A percentile compares a stretch with the other conserved stretches of the same genome.
Evolutionary conservation across 768 basidiomycete genomes (phyloP).

Genomic region (Tylopilus intermedius): DNA sequence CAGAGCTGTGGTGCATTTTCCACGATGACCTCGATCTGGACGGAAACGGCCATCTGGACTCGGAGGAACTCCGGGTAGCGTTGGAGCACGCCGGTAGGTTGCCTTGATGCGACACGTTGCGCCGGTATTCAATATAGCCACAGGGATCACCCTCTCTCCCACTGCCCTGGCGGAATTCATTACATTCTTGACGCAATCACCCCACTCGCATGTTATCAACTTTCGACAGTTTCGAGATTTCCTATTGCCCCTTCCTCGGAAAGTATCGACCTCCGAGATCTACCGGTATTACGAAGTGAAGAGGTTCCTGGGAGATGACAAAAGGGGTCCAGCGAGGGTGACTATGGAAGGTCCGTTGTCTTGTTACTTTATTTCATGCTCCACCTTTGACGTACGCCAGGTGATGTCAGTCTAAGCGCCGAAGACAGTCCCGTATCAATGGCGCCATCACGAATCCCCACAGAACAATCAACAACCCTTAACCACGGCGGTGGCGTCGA

Average conservation of each 20-base stretch:
- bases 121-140: conserved; percentile 12
- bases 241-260: conserved; percentile 79
- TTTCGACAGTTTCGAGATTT: conserved; percentile 90
- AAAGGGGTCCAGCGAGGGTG: conserved; percentile 70
- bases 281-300: conserved; percentile 75
- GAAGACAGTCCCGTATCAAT: conserved; percentile 57
- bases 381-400: conserved; percentile 38
- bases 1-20: conserved; percentile 90
- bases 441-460: conserved; percentile 11
- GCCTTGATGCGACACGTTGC: conserved; percentile 20
- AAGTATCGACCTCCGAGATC: conserved; percentile 77
- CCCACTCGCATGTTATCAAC: conserved; percentile 62
- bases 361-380: conserved; percentile 14
- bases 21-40: conserved; percentile 88
- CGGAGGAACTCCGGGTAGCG: conserved; percentile 54
- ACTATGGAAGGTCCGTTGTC: conserved; percentile 76
- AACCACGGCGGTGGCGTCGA: conserved; percentile 40
- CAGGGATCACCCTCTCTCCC: conserved; percentile 70
- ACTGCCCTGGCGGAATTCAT: conserved; percentile 79
- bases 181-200: conserved; percentile 65
- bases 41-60: conserved; percentile 77
- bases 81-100: conserved; percentile 64
- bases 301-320: conserved; percentile 67
- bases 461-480: conserved; percentile 13
- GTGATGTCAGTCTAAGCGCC: conserved; percentile 74